These are phyloP conservation scores for Tolypocladium sp. DNA, from an alignment of 2,329 filamentous ascomycete genomes.

Conservation along the genomic window DNA sequence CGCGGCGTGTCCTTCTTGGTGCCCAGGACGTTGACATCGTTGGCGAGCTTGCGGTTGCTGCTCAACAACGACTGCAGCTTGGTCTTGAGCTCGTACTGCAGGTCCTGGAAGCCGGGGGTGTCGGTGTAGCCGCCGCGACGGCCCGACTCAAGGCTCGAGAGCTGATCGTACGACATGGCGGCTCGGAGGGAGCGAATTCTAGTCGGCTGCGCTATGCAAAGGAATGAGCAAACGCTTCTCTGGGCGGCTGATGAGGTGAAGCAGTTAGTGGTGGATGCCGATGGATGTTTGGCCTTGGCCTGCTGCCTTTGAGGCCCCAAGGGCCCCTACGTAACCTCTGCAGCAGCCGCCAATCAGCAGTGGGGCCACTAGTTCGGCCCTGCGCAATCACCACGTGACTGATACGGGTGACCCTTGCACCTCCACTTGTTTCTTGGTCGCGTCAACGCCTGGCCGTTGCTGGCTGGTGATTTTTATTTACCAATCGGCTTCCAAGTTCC, in stretches of 20 bases:
- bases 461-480: slow-evolving; percentile 26
- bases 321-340: slow-evolving; percentile 15
- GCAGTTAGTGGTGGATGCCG: background rate
- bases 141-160: slow-evolving; percentile 70
- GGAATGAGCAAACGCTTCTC: background rate
- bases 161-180: slow-evolving; percentile 83
- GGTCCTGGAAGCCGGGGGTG: slow-evolving; percentile 81
- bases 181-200: background rate
- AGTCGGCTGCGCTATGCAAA: background rate
- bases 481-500: slow-evolving; percentile 2
- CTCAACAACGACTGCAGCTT: slow-evolving; percentile 83
- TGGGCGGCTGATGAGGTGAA: background rate
- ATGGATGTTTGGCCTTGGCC: background rate
- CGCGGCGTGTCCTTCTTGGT: slow-evolving; percentile 87
- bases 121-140: slow-evolving; percentile 74
- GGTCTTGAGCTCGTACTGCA: slow-evolving; percentile 76
- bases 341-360: slow-evolving; percentile 2
- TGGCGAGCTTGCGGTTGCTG: slow-evolving; percentile 76
- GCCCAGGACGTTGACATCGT: slow-evolving; percentile 77
- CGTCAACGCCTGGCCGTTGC: slow-evolving; percentile 14
- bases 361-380: background rate
- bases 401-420: slow-evolving; percentile 2
- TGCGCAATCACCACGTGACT: slow-evolving; percentile 19
- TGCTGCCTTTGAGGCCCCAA: slow-evolving; percentile 12
- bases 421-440: slow-evolving; percentile 6